Evolutionary conservation across 2,329 filamentous ascomycete genomes (phyloP).

Genomic region (Xylaria sp.): DNA sequence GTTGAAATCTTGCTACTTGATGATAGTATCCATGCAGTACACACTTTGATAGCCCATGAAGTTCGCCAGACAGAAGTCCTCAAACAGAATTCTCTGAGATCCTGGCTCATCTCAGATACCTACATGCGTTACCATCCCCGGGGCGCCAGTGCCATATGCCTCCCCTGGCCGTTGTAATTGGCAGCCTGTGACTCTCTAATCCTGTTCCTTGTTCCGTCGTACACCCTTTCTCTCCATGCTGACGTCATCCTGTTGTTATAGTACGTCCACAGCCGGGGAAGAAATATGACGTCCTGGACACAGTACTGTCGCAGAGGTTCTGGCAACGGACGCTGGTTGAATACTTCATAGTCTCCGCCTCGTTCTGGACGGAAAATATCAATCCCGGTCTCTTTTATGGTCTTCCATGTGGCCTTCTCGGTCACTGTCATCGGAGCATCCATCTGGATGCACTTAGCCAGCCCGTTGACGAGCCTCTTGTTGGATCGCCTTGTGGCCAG

Average conservation of each 20-base stretch:
- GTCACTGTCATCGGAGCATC: no score
- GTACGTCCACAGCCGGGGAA: slow-evolving; percentile 41
- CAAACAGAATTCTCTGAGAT: no score
- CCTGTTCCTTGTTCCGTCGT: slow-evolving; percentile 31
- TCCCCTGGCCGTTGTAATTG: slow-evolving; percentile 32
- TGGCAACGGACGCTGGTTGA: slow-evolving; percentile 48
- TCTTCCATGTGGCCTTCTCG: slow-evolving; percentile 36
- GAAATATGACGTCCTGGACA: slow-evolving; percentile 46
- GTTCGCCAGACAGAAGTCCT: no score
- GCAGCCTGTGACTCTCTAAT: slow-evolving; percentile 35
- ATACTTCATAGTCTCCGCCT: slow-evolving; percentile 51
- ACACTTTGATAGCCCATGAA: no score
- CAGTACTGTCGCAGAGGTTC: slow-evolving; percentile 48
- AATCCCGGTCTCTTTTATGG: slow-evolving; percentile 41
- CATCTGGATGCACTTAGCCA: slow-evolving; percentile 37
- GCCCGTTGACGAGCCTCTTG: slow-evolving; percentile 26
- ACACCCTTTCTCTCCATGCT: slow-evolving; percentile 28
- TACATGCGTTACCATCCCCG: slow-evolving; percentile 13
- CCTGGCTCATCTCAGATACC: neutral
- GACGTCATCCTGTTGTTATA: slow-evolving; percentile 30
- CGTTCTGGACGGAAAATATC: slow-evolving; percentile 44
- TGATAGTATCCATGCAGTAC: no score
- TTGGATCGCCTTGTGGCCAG: slow-evolving; percentile 36
- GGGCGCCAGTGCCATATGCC: slow-evolving; percentile 36
- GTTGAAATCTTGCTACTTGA: no score